Evolutionary conservation across 306 rosid species (phyloP), one percentile per base, ranked within the genome.

Genomic region (Inga laurina): DNA sequence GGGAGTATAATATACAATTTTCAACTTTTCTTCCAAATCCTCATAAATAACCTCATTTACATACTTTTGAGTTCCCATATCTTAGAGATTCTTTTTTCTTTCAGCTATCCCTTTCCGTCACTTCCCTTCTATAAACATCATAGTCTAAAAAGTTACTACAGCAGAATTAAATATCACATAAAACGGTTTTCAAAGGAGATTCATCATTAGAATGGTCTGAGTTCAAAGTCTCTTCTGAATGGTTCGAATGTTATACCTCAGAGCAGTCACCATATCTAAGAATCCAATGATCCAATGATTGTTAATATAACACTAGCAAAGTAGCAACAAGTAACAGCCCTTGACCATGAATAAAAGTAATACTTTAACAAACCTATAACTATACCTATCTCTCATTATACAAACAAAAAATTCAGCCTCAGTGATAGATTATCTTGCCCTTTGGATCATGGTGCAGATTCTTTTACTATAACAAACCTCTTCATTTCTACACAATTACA

Each of bases 171-270:
- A 73, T 73, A 24, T 46, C 22, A 46, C 21, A 6, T 22, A 8
- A 22, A 10, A 41, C 4, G 0, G n/a, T 68, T 13, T 51, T 51
- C 8, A 19, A 39, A 73, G 9, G 22, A 51, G 46, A 44, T 57
- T 56, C 72, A 19, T 57, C 35, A 80, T 44, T 30, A 73, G 44
- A 21, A 62, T n/a, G 16, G 71, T 46, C 49, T 24, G 5, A 14
- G 9, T 61, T 16, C 67, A 41, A 12, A 43, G 82, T 79, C 43
- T 76, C 30, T 30, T 30, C 24, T 45, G 72, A 82, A 68, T 39
- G 24, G 39, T 82, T 67, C 22, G 5, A 4, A 24, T 44, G 16
- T 49, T 52, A 52, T 18, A 52, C 10, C 59, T 52, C 18, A 52
- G 11, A 79, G 6, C 43, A 35, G 32, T 21, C 22, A 78, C 21